Evolutionary conservation across 1,284 basidiomycete genomes (phyloP), one percentile per base, ranked within the genome.

Genomic region (Sphaerobolus stellatus): DNA sequence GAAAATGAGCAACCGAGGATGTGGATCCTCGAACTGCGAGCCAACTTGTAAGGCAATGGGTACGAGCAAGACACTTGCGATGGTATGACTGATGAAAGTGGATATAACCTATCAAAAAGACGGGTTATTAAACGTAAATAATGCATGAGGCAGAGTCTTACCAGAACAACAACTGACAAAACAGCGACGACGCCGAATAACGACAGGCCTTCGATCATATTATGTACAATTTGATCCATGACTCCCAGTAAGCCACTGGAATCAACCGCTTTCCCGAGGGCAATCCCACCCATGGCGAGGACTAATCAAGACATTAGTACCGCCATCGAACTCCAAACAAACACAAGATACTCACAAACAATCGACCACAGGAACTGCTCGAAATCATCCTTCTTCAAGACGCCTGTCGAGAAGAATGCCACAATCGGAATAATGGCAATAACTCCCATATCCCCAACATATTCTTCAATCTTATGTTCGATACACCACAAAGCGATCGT

Each of bases 261-360:
- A 18, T 86, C 82, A 2, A 99, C 96, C 2, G 94, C 95, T 67
- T 98, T 93, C 47, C 96, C 97, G 3, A 98, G 82, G 0, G 94
- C 93, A 50, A 98, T 96, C 31, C 97, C 96, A 18, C 97, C 96
- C 96, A 99, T 99, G n/a, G 94, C 94, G 51, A 95, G 77, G 74
- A 94, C 53, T 54, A 41, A 25, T 8, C 74, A 20, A 58, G 47
- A 36, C 53, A 30, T 30, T 30, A 45, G 36, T 30, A 50, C 25
- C 56, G 27, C 27, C 47, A 57, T 1, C 29, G 14, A 16, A 13
- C 8, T 22, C 20, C 7, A 9, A 41, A 18, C 29, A 24, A n/a
- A 20, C 4, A 36, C 27, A 33, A 24, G 3, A 48, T 16, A 54
- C 53, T 38, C 28, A 54, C 53, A 90, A 27, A 96, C 93, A 58